phyloP scores from a whole-genome alignment of 768 basidiomycete genomes.

The Kwoniella europaea region DNA sequence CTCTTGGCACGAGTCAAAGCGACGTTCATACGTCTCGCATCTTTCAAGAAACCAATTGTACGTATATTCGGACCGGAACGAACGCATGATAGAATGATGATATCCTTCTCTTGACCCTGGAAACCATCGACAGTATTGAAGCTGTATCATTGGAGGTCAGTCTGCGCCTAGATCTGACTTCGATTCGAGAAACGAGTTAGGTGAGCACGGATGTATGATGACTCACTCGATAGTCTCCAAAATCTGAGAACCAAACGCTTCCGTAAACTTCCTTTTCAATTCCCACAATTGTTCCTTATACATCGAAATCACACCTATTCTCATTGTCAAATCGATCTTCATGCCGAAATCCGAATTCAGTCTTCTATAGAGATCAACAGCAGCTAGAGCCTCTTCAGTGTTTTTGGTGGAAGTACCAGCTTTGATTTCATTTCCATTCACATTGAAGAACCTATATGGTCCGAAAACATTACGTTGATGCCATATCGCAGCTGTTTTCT shows the following conservation, averaged over 20 bases:
- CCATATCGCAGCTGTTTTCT: slow-evolving; percentile 83
- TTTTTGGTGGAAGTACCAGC: slow-evolving; percentile 80
- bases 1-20: slow-evolving; percentile 95
- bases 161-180: background rate
- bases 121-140: slow-evolving; percentile 99
- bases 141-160: slow-evolving; percentile 24
- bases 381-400: slow-evolving; percentile 71
- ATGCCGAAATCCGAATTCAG: slow-evolving; percentile 67
- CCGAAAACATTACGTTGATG: slow-evolving; percentile 77
- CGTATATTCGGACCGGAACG: slow-evolving; percentile 84
- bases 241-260: slow-evolving; percentile 74
- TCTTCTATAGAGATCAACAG: slow-evolving; percentile 75
- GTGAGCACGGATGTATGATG: too few species aligned
- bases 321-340: slow-evolving; percentile 63
- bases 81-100: slow-evolving; percentile 97
- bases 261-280: slow-evolving; percentile 71
- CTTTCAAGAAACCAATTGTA: slow-evolving; percentile 85
- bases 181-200: too few species aligned
- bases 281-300: slow-evolving; percentile 87
- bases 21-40: slow-evolving; percentile 94
- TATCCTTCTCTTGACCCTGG: slow-evolving; percentile 98
- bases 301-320: slow-evolving; percentile 83
- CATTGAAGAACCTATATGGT: slow-evolving; percentile 86
- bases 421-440: slow-evolving; percentile 69
- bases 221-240: slow-evolving; percentile 69